Conservation (phyloP, 148 eudicot species). For the Pharnaceum exiguum region DNA sequence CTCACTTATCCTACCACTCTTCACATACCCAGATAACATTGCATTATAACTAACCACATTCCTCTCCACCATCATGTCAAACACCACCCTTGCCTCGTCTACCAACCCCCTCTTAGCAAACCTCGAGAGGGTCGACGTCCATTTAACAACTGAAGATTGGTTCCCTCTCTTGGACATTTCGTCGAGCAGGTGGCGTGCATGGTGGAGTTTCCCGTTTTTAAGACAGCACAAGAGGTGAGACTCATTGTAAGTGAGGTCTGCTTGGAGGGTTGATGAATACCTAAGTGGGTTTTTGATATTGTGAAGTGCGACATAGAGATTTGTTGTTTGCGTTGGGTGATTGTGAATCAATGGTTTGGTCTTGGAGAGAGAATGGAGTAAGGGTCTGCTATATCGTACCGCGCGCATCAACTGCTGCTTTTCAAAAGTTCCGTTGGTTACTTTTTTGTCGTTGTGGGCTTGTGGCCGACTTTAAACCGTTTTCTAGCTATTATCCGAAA, state of each 20-base stretch:
- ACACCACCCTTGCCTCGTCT: slow-evolving; percentile 27
- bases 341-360: too few species aligned
- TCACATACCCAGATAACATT: slow-evolving; percentile 36
- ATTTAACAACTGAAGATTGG: slow-evolving; percentile 18
- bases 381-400: too few species aligned
- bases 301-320: too few species aligned
- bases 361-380: too few species aligned
- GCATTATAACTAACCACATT: slow-evolving; percentile 41
- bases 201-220: slow-evolving; percentile 6
- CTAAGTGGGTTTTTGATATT: background rate
- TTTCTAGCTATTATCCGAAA: too few species aligned
- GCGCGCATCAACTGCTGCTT: too few species aligned
- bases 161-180: slow-evolving; percentile 29
- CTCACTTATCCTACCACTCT: slow-evolving; percentile 24
- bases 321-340: too few species aligned
- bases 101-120: slow-evolving; percentile 25
- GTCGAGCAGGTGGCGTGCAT: slow-evolving; percentile 36
- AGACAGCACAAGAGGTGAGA: slow-evolving; percentile 20
- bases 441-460: too few species aligned
- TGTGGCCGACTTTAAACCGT: too few species aligned
- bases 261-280: background rate
- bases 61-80: slow-evolving; percentile 31
- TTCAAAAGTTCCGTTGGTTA: too few species aligned
- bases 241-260: slow-evolving; percentile 15
- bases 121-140: slow-evolving; percentile 36